Evolutionary conservation across 345 rosid species (phyloP).

Genomic region (Excoecaria cochinchinensis): DNA sequence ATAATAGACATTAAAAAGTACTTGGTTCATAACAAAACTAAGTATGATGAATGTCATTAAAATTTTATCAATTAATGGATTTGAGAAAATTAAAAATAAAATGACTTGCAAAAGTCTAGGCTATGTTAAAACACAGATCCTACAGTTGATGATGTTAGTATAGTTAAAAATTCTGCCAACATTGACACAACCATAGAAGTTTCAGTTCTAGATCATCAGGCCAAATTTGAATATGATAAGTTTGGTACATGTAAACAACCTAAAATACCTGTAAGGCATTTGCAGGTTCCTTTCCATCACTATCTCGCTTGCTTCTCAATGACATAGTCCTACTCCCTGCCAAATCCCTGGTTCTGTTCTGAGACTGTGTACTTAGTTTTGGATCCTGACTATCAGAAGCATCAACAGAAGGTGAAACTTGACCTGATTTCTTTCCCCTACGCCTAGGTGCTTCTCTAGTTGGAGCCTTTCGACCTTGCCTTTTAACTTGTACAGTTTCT

Average conservation of each 20-base stretch:
- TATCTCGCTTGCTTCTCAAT: conserved; percentile 41
- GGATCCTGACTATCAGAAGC: conserved; percentile 31
- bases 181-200: too few species aligned
- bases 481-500: conserved; percentile 30
- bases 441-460: conserved; percentile 40
- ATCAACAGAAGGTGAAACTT: conserved; percentile 29
- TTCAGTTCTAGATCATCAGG: background rate
- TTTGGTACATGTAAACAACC: background rate
- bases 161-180: background rate
- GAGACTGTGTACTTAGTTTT: conserved; percentile 25
- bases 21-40: background rate
- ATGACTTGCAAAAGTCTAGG: background rate
- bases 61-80: background rate
- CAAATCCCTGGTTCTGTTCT: conserved; percentile 29
- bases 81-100: background rate
- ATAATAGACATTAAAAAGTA: too few species aligned
- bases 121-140: background rate
- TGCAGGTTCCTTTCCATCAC: conserved; percentile 37
- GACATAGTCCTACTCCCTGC: conserved; percentile 25
- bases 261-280: conserved; percentile 36
- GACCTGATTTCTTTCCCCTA: conserved; percentile 44
- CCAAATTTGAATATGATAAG: background rate
- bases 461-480: conserved; percentile 45
- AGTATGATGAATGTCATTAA: background rate
- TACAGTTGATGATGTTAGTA: background rate